Base-by-base conservation (phyloP, 495 filamentous ascomycete species). In the Hypoxylon lienhwacheense region DNA sequence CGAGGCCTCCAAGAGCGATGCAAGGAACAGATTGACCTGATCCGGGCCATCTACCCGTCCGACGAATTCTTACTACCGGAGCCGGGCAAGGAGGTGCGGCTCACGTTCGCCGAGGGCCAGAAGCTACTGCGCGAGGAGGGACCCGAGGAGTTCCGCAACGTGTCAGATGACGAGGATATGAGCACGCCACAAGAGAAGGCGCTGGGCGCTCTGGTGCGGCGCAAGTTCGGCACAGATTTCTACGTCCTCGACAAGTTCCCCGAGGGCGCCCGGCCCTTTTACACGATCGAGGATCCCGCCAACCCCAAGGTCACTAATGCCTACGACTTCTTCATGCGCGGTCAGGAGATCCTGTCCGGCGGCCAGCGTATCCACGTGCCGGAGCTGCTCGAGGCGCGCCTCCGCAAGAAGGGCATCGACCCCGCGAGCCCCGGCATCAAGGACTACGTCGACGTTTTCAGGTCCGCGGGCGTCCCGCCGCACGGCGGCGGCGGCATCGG, bases 241-340 rank as follows among this genome's bases (percentile, higher is more conserved):
- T 96, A 90, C 73, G 84, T 90, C 4, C 77, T 96, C 51, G 89
- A 95, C 77, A 87, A 95, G 74, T 96, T 90, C 80, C 91, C 91
- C 47, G 86, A 90, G 69, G 68, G 76, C 32, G 85, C 91, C 19
- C 83, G 90, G 16, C 91, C 91, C 26, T 95, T 96, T 77, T 96
- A 96, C 71, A 90, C 91, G 66, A 88, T 90, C 79, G 82, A 85
- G 48, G 85, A 88, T 66, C 80, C 85, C 6, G 56, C 78, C 40
- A 81, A 85, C 70, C 75, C 84, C 49, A 75, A 77, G 21, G 80
- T 89, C 62, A 87, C 83, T 42, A 92, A 95, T 72, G 87, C 85
- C 4, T 96, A 89, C 75, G 90, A 95, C 73, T 89, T 96, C 78
- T 91, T 95, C 79, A 64, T 95, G 86, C 85, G 91, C 58, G 88